phyloP scores from a whole-genome alignment of 164 flowering plant genomes.

The Taxillus chinensis region DNA sequence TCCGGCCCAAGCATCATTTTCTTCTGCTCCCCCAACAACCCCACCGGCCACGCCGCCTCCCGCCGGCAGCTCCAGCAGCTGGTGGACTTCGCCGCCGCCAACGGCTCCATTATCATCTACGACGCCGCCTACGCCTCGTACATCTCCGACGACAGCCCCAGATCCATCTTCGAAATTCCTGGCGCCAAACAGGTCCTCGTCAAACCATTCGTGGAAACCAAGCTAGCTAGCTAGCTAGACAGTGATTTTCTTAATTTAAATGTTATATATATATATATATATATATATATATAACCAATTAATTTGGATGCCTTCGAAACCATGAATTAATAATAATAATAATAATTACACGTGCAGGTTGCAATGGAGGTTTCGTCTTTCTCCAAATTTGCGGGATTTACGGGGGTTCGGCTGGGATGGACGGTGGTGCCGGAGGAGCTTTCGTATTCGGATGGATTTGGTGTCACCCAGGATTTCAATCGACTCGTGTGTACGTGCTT shows the following conservation, averaged over 20 bases:
- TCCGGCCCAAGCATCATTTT: conserved; percentile 59
- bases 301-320: no score
- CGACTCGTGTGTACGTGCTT: conserved; percentile 61
- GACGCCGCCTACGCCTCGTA: conserved; percentile 78
- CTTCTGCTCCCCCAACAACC: conserved; percentile 93
- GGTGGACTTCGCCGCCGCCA: conserved; percentile 59
- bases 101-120: conserved; percentile 72
- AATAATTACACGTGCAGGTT: conserved; percentile 22
- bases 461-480: conserved; percentile 49
- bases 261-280: no score
- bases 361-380: conserved; percentile 72
- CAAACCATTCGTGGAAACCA: neutral
- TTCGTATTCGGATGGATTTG: conserved; percentile 47
- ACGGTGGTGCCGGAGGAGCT: conserved; percentile 63
- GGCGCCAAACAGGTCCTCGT: conserved; percentile 65
- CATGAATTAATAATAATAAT: no score
- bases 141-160: conserved; percentile 66
- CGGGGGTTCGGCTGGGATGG: conserved; percentile 79
- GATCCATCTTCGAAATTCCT: conserved; percentile 66
- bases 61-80: conserved; percentile 54
- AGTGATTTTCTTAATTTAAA: no score
- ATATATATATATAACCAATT: no score
- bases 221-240: no score
- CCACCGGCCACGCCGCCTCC: conserved; percentile 76
- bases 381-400: conserved; percentile 72